Conservation (phyloP, 2,329 filamentous ascomycete genomes). For the Ascochyta lentis region DNA sequence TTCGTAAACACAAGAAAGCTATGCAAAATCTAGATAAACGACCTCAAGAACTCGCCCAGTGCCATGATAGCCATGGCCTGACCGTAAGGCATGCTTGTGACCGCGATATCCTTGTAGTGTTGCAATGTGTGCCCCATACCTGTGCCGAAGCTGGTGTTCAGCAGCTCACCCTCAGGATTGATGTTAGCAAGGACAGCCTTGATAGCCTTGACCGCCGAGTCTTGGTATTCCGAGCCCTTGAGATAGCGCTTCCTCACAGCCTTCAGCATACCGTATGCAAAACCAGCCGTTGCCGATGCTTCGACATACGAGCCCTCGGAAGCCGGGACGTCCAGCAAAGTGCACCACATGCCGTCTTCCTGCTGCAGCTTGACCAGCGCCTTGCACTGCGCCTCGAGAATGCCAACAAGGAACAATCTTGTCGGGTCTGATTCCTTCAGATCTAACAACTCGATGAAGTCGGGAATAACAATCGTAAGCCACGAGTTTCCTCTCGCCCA, state of each 20-base stretch:
- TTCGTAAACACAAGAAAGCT: background rate
- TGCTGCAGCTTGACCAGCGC: constrained; percentile 68
- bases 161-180: constrained; percentile 70
- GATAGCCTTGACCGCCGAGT: constrained; percentile 69
- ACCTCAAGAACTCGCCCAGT: constrained; percentile 73
- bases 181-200: constrained; percentile 72
- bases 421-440: constrained; percentile 67
- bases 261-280: constrained; percentile 81
- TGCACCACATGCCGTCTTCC: constrained; percentile 73
- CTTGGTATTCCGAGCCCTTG: constrained; percentile 62
- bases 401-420: constrained; percentile 65
- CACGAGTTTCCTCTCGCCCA: constrained; percentile 72
- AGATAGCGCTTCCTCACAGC: constrained; percentile 74
- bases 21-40: constrained; percentile 55
- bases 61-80: constrained; percentile 88
- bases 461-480: constrained; percentile 83
- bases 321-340: constrained; percentile 71
- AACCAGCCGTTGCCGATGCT: constrained; percentile 79
- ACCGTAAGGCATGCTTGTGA: constrained; percentile 84
- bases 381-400: constrained; percentile 71
- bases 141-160: constrained; percentile 79
- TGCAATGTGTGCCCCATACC: constrained; percentile 76
- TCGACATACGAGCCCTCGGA: constrained; percentile 76
- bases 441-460: constrained; percentile 76
- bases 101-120: constrained; percentile 77